Conservation (phyloP, 495 filamentous ascomycete genomes). For the Penicillium lagena region DNA sequence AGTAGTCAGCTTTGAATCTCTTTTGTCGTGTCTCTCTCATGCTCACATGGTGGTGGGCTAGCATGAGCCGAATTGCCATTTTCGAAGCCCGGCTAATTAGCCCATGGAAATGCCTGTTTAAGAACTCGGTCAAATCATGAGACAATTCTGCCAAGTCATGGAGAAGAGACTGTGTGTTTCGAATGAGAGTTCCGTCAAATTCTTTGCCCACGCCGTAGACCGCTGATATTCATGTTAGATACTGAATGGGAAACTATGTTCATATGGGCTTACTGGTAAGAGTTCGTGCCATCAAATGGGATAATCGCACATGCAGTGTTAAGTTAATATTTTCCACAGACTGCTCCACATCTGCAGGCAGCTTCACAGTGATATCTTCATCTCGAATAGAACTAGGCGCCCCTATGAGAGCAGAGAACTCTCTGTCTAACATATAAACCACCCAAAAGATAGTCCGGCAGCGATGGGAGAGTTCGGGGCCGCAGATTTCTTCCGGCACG, state of each 20-base stretch:
- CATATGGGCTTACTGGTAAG: slow-evolving; percentile 14
- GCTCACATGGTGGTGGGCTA: slow-evolving; percentile 27
- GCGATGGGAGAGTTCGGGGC: slow-evolving; percentile 18
- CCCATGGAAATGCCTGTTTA: slow-evolving; percentile 23
- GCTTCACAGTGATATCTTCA: slow-evolving; percentile 29
- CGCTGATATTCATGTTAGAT: slow-evolving; percentile 5
- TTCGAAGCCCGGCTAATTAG: slow-evolving; percentile 22
- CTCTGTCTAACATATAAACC: slow-evolving; percentile 32
- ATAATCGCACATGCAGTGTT: slow-evolving; percentile 24
- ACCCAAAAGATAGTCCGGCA: slow-evolving; percentile 33
- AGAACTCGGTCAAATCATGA: slow-evolving; percentile 17
- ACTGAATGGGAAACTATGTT: neutral
- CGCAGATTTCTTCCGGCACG: slow-evolving; percentile 19
- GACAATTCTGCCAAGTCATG: slow-evolving; percentile 22
- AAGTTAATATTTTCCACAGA: slow-evolving; percentile 21
- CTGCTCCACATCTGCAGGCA: slow-evolving; percentile 20
- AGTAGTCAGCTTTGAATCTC: neutral
- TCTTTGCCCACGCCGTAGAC: slow-evolving; percentile 23
- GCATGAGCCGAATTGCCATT: slow-evolving; percentile 24
- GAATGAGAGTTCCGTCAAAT: slow-evolving; percentile 17
- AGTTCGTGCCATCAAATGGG: slow-evolving; percentile 21
- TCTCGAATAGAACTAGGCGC: slow-evolving; percentile 30
- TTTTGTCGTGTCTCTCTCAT: no score
- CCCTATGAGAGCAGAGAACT: slow-evolving; percentile 30
- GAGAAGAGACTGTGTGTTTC: slow-evolving; percentile 23